Percentiles rank a stretch among this genome's conserved stretches.
Conservation (phyloP, 2,329 filamentous ascomycete species). For the Colletotrichum eremochloae region DNA sequence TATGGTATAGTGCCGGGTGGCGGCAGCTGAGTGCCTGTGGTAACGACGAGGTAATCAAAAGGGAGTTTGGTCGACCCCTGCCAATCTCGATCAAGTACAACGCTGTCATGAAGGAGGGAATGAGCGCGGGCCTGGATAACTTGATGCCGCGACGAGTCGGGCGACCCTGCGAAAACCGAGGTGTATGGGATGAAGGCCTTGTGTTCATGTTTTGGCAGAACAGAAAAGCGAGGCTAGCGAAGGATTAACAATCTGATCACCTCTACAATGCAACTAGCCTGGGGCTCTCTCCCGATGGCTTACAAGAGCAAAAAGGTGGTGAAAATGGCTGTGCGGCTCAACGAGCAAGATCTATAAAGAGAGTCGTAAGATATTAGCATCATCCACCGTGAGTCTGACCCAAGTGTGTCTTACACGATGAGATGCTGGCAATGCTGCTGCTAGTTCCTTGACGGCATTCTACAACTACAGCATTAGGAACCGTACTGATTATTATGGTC, state of each 20-base stretch:
- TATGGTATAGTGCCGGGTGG: constrained; percentile 22
- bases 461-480: not conserved
- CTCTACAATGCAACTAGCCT: not conserved
- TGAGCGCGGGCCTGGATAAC: constrained; percentile 27
- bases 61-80: constrained; percentile 21
- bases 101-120: not conserved
- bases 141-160: constrained; percentile 19
- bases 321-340: constrained; percentile 35
- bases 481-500: not conserved
- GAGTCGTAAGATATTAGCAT: not conserved
- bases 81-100: constrained; percentile 29
- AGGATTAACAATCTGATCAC: not conserved
- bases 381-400: fast-evolving
- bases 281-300: not conserved
- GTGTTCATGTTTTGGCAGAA: constrained; percentile 56
- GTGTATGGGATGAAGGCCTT: constrained; percentile 63
- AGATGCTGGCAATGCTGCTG: constrained; percentile 22
- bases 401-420: constrained; percentile 13
- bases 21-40: constrained; percentile 24
- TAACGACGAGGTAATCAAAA: constrained; percentile 19
- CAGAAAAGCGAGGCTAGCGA: constrained; percentile 59
- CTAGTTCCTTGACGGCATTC: constrained; percentile 23
- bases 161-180: constrained; percentile 9
- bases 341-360: constrained; percentile 17
- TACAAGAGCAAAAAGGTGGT: constrained; percentile 29